Conservation (phyloP, 148 eudicot species). For the Amaranthus cruentus region DNA sequence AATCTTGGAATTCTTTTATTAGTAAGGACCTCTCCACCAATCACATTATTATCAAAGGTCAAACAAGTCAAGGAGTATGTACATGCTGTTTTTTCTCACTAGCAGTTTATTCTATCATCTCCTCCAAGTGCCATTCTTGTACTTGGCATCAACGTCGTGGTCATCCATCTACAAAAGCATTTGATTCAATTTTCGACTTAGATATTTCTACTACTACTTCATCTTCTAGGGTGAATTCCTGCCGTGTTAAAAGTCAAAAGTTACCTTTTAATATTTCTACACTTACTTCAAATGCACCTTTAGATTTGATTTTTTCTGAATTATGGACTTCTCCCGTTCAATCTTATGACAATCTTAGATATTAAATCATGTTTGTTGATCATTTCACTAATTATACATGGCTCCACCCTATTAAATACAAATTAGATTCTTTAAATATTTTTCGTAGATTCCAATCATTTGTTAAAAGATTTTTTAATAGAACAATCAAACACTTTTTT, state of each 20-base stretch:
- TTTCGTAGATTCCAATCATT: conserved; percentile 2
- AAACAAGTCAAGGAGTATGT: background rate
- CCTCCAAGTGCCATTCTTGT: background rate
- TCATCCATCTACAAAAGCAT: conserved; percentile 7
- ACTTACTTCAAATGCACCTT: background rate
- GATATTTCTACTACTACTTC: background rate
- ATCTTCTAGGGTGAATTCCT: background rate
- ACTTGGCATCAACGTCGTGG: conserved; percentile 13
- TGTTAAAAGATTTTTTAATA: conserved; percentile 7
- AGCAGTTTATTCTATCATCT: background rate
- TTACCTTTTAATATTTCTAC: conserved; percentile 10
- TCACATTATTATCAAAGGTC: background rate
- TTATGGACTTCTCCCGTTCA: conserved; percentile 11
- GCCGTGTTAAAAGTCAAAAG: conserved; percentile 15
- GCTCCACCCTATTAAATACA: background rate
- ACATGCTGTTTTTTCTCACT: background rate
- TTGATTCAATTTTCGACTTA: background rate
- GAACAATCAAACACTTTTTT: no score
- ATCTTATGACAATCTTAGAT: no score
- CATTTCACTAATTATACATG: no score
- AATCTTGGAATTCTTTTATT: background rate
- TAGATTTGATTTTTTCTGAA: conserved; percentile 14
- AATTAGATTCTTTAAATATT: background rate
- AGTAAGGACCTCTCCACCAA: background rate
- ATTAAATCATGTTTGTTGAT: no score